phyloP scores from a whole-genome alignment of 2,329 filamentous ascomycete species.

The Phyllosticta citribraziliensis region DNA sequence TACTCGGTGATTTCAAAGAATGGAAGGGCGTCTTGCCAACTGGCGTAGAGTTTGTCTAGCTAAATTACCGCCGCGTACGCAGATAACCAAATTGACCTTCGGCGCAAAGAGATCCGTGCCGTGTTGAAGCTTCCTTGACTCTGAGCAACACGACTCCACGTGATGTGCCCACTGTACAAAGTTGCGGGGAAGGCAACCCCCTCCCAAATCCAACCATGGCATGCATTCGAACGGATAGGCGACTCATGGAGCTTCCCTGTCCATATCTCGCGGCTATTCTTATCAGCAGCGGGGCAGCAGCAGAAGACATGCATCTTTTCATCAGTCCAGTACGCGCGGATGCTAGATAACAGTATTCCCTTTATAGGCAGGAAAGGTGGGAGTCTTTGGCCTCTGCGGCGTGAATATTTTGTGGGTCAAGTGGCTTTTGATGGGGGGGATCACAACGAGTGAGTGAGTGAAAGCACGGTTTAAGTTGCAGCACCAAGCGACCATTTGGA shows the following conservation, averaged over 20 bases:
- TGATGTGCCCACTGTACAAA: not conserved
- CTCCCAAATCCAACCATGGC: not conserved
- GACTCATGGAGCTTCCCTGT: not conserved
- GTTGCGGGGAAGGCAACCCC: not conserved
- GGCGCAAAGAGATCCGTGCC: not conserved
- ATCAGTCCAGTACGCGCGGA: no score
- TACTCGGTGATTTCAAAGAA: not conserved
- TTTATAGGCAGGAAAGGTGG: no score
- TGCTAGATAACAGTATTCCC: no score
- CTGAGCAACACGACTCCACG: not conserved
- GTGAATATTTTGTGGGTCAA: no score
- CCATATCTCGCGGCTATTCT: not conserved
- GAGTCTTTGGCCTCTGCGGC: no score
- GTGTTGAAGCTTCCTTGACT: not conserved
- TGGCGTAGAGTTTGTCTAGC: not conserved
- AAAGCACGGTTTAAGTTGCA: no score
- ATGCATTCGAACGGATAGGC: not conserved
- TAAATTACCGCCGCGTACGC: not conserved
- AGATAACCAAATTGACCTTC: not conserved
- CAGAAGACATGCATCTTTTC: no score
- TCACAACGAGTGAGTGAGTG: no score
- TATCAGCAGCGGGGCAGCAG: no score
- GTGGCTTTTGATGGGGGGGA: no score
- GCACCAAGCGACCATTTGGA: no score
- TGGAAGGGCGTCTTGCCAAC: not conserved